Conservation (phyloP, 129 eudicot genomes). For the Flaveria bidentis region DNA sequence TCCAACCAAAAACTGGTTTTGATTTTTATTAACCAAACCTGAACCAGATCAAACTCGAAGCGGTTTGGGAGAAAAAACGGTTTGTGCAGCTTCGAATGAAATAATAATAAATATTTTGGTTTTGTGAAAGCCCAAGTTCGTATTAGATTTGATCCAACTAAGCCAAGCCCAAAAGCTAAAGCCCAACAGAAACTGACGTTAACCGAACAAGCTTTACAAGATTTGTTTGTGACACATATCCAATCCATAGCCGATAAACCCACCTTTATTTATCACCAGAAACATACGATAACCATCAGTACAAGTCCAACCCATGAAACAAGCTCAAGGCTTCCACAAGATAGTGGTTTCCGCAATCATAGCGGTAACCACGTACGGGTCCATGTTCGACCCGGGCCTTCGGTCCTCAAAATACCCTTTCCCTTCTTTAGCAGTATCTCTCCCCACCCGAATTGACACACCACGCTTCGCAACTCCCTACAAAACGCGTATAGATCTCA, state of each 20-base stretch:
- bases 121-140: too few relatives aligned
- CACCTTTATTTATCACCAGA: background rate
- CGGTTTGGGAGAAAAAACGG: too few relatives aligned
- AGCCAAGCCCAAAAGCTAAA: too few relatives aligned
- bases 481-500: background rate
- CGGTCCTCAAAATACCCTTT: conserved; percentile 45
- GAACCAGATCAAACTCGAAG: too few relatives aligned
- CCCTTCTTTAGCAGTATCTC: conserved; percentile 36
- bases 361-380: conserved; percentile 46
- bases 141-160: too few relatives aligned
- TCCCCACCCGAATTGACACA: conserved; percentile 35
- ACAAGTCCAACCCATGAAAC: conserved; percentile 13
- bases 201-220: too few relatives aligned
- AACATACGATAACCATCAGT: background rate
- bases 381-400: conserved; percentile 44
- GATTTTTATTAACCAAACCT: too few relatives aligned
- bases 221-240: too few relatives aligned
- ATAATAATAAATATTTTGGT: background rate
- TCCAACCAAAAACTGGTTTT: too few relatives aligned
- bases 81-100: too few relatives aligned
- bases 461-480: conserved; percentile 37
- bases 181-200: too few relatives aligned
- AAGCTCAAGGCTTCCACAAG: conserved; percentile 36
- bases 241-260: background rate
- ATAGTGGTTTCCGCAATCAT: conserved; percentile 50